A percentile compares a stretch with the other conserved stretches of the same genome.
phyloP scores from a whole-genome alignment of 805 yeast genomes.

The Metahyphopichia silvanorum region DNA sequence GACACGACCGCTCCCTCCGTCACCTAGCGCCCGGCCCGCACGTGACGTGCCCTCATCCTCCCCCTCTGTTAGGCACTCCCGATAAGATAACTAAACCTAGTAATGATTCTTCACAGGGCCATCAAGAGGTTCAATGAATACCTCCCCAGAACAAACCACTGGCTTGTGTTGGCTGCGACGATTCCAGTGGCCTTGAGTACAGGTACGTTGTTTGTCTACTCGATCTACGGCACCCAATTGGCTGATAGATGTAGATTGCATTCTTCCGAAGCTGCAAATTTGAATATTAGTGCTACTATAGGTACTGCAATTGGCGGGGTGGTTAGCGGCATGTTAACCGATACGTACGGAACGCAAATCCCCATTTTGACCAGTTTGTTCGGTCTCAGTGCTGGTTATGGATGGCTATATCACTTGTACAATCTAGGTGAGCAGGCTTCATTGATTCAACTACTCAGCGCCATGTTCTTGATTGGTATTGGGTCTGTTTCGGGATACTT shows the following conservation, averaged over 20 bases:
- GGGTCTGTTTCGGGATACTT: conserved; percentile 34
- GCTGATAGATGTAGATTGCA: conserved; percentile 26
- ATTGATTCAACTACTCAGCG: conserved; percentile 10
- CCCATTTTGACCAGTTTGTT: conserved; percentile 27
- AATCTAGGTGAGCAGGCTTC: conserved; percentile 14
- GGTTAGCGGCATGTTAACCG: conserved; percentile 30
- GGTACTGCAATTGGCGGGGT: conserved; percentile 34
- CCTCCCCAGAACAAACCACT: conserved; percentile 23
- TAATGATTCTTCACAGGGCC: conserved; percentile 9
- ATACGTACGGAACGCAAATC: conserved; percentile 29
- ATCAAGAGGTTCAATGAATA: conserved; percentile 14
- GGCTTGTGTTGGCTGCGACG: conserved; percentile 21
- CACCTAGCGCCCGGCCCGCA: not conserved
- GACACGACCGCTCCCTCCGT: not conserved
- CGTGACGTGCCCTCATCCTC: too few species aligned
- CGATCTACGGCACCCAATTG: conserved; percentile 30
- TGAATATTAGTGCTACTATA: conserved; percentile 27
- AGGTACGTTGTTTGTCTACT: conserved; percentile 32
- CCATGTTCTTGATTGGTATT: conserved; percentile 30
- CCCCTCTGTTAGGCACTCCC: too few species aligned
- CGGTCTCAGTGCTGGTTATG: conserved; percentile 22
- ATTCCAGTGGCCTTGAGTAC: conserved; percentile 32
- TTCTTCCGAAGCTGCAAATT: conserved; percentile 25
- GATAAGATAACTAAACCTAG: too few species aligned
- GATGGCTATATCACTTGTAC: conserved; percentile 22